phyloP scores from a whole-genome alignment of 2,329 filamentous ascomycete species.

The Aspergillus arachidicola region DNA sequence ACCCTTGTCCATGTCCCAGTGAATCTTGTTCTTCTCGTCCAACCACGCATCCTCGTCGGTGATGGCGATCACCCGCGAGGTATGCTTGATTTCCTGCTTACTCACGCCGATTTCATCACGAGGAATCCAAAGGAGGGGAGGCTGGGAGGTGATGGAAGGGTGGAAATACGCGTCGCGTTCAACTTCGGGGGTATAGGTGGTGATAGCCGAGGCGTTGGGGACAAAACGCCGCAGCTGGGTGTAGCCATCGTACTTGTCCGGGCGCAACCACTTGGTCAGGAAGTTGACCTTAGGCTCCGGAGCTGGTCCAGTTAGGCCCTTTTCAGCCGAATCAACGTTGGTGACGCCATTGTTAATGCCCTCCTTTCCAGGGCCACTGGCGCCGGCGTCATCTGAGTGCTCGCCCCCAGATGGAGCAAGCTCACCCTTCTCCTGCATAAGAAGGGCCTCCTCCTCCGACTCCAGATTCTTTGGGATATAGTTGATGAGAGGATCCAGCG shows the following conservation, averaged over 20 bases:
- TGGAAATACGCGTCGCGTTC: slow-evolving; percentile 73
- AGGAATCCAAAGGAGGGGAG: slow-evolving; percentile 83
- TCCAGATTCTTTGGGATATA: slow-evolving; percentile 77
- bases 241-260: slow-evolving; percentile 76
- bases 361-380: slow-evolving; percentile 14
- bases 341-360: slow-evolving; percentile 27
- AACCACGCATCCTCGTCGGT: slow-evolving; percentile 76
- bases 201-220: slow-evolving; percentile 58
- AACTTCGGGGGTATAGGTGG: slow-evolving; percentile 63
- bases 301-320: slow-evolving; percentile 31
- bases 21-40: slow-evolving; percentile 69
- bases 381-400: slow-evolving; percentile 21
- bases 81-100: slow-evolving; percentile 74
- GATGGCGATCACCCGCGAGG: slow-evolving; percentile 71
- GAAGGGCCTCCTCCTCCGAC: slow-evolving; percentile 56
- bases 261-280: slow-evolving; percentile 66
- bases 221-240: slow-evolving; percentile 69
- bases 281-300: slow-evolving; percentile 38
- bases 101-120: slow-evolving; percentile 74
- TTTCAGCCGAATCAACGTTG: slow-evolving; percentile 40
- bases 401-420: slow-evolving; percentile 18
- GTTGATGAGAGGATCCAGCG: slow-evolving; percentile 73
- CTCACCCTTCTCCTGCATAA: slow-evolving; percentile 36
- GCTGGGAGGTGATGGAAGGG: slow-evolving; percentile 64
- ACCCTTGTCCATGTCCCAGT: slow-evolving; percentile 59